These are phyloP conservation scores for Aureobasidium sp. DNA, from an alignment of 2,329 filamentous ascomycete genomes.

Conservation along the genomic window DNA sequence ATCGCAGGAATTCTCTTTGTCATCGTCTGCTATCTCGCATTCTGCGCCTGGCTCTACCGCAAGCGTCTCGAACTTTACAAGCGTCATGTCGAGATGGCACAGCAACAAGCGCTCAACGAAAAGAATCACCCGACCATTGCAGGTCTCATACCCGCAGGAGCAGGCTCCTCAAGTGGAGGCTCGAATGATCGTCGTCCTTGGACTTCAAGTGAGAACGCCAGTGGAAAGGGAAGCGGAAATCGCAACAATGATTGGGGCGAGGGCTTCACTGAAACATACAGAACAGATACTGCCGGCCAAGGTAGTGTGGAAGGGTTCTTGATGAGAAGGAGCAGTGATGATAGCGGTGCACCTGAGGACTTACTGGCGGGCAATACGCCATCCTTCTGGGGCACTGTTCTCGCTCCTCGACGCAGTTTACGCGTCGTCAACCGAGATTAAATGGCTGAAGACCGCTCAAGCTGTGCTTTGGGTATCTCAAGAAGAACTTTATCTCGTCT, in stretches of 20 bases:
- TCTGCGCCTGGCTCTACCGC: conserved; percentile 65
- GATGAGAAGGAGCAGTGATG: conserved; percentile 33
- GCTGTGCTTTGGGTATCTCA: too few relatives aligned
- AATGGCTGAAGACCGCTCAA: not conserved
- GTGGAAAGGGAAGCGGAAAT: conserved; percentile 2
- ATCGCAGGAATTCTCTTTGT: conserved; percentile 57
- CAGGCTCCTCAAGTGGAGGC: conserved; percentile 14
- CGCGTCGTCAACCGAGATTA: conserved; percentile 56
- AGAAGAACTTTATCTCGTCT: not conserved
- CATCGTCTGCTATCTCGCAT: conserved; percentile 56
- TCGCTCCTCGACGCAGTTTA: conserved; percentile 60
- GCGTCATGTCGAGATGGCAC: conserved; percentile 56
- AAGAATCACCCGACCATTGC: conserved; percentile 22
- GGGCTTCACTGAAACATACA: not conserved
- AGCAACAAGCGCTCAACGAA: conserved; percentile 43
- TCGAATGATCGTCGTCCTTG: not conserved
- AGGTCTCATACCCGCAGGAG: conserved; percentile 20
- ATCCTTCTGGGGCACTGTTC: conserved; percentile 56
- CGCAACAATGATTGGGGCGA: not conserved
- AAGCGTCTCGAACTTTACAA: conserved; percentile 63
- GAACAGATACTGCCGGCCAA: not conserved
- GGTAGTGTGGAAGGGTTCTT: conserved; percentile 18
- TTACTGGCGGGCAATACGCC: conserved; percentile 56
- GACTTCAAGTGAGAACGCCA: conserved; percentile 1
- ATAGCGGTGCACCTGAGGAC: conserved; percentile 46